Percentiles rank a stretch among this genome's conserved stretches.
Conservation (phyloP, 2,329 filamentous ascomycete genomes). For the Scedosporium minutisporum region DNA sequence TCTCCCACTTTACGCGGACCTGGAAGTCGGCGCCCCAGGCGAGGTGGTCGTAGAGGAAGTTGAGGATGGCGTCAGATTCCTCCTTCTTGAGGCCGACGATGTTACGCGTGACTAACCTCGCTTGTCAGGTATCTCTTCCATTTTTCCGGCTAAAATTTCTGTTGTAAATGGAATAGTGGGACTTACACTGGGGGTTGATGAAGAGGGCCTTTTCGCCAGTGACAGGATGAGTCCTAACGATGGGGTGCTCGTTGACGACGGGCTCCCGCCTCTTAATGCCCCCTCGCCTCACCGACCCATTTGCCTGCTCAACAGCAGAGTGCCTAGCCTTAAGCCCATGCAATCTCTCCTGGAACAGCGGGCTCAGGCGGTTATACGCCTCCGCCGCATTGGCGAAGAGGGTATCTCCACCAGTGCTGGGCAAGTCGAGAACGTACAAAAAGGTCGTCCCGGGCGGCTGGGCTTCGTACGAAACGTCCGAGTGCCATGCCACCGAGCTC, state of each 20-base stretch:
- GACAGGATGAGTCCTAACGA: conserved; percentile 71
- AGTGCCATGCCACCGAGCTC: conserved; percentile 81
- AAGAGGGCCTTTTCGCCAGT: conserved; percentile 79
- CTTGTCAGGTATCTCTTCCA: neutral
- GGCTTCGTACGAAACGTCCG: conserved; percentile 76
- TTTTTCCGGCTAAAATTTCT: neutral
- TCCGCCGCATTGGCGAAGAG: conserved; percentile 71
- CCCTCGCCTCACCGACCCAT: conserved; percentile 54
- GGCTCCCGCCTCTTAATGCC: conserved; percentile 68
- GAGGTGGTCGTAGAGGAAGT: conserved; percentile 55
- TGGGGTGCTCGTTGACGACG: conserved; percentile 62
- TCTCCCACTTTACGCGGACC: conserved; percentile 64
- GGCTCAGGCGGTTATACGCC: conserved; percentile 73
- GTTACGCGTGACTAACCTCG: conserved; percentile 44
- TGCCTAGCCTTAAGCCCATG: conserved; percentile 76
- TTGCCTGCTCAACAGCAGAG: conserved; percentile 72
- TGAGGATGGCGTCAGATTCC: conserved; percentile 66
- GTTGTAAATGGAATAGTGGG: neutral
- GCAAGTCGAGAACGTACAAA: conserved; percentile 76
- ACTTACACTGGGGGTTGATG: conserved; percentile 72
- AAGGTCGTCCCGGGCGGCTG: conserved; percentile 89
- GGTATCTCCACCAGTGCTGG: conserved; percentile 73
- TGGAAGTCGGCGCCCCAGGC: conserved; percentile 55
- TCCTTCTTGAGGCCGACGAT: conserved; percentile 82
- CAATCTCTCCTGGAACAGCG: conserved; percentile 67